Conservation (phyloP, 768 basidiomycete species). For the Gymnopilus junonius region DNA sequence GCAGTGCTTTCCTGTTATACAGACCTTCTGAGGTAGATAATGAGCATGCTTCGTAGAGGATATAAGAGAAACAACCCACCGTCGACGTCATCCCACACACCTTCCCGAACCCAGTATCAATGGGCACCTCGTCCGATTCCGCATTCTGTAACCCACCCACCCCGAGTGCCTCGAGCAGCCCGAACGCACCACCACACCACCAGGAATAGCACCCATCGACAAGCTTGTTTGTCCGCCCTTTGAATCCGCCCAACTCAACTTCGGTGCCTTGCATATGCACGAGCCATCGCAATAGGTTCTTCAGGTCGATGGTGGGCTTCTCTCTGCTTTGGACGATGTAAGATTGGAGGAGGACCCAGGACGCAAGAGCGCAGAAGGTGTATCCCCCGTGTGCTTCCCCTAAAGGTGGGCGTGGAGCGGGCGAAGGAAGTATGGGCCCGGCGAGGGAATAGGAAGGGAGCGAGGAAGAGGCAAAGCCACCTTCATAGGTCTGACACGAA, state of each 20-base stretch:
- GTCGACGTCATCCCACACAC: slow-evolving; percentile 73
- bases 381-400: slow-evolving; percentile 99
- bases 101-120: slow-evolving; percentile 22
- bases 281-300: slow-evolving; percentile 76
- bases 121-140: slow-evolving; percentile 32
- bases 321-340: slow-evolving; percentile 37
- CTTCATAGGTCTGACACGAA: slow-evolving; percentile 96
- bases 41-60: not conserved
- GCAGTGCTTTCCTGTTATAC: slow-evolving; percentile 72
- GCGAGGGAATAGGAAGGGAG: slow-evolving; percentile 62
- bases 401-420: slow-evolving; percentile 66
- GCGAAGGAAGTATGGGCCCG: slow-evolving; percentile 36
- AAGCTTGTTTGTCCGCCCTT: slow-evolving; percentile 95
- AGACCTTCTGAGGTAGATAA: slow-evolving; percentile 41
- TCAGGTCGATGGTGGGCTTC: slow-evolving; percentile 56
- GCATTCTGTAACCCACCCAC: slow-evolving; percentile 42
- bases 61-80: slow-evolving; percentile 34
- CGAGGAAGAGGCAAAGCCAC: slow-evolving; percentile 86
- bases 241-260: slow-evolving; percentile 90
- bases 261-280: slow-evolving; percentile 84
- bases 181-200: slow-evolving; percentile 96
- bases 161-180: slow-evolving; percentile 68
- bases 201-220: slow-evolving; percentile 99
- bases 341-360: slow-evolving; percentile 78
- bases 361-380: slow-evolving; percentile 90